Evolutionary conservation across 768 basidiomycete genomes (phyloP).

Genomic region (Tricholoma flavovirens): DNA sequence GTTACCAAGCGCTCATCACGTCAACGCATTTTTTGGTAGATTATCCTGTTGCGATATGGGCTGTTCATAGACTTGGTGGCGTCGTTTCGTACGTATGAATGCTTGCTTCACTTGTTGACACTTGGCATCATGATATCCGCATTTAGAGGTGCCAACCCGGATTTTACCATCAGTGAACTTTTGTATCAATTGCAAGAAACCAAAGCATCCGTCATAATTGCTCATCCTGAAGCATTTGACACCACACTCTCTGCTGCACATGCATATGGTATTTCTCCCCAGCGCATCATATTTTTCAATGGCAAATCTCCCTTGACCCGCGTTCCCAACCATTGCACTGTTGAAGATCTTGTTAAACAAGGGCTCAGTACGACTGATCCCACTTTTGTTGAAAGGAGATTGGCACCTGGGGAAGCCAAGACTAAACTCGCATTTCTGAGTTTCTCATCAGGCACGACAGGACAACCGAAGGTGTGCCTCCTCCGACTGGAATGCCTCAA

Average conservation of each 20-base stretch:
- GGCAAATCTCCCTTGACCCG: neutral
- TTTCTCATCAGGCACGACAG: constrained; percentile 74
- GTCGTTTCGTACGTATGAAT: constrained; percentile 44
- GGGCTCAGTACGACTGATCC: constrained; percentile 34
- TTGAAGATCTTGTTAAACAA: constrained; percentile 43
- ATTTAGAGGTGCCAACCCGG: constrained; percentile 55
- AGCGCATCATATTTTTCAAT: constrained; percentile 40
- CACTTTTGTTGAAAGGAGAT: constrained; percentile 42
- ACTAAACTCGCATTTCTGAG: constrained; percentile 66
- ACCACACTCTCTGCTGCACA: constrained; percentile 39
- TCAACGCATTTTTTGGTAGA: constrained; percentile 27
- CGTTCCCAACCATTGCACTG: constrained; percentile 21
- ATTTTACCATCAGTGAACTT: constrained; percentile 48
- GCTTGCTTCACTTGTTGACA: neutral
- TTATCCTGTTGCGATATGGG: constrained; percentile 52
- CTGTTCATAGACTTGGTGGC: constrained; percentile 49
- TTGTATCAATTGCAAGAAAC: constrained; percentile 48
- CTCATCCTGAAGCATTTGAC: constrained; percentile 38
- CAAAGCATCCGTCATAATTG: constrained; percentile 42
- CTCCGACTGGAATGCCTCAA: neutral
- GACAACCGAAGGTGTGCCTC: constrained; percentile 54
- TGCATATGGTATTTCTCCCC: constrained; percentile 29
- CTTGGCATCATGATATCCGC: neutral
- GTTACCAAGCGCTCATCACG: neutral
- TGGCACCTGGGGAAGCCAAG: constrained; percentile 56